phyloP scores from a whole-genome alignment of 208 protist genomes.

The Crithidia bombi region DNA sequence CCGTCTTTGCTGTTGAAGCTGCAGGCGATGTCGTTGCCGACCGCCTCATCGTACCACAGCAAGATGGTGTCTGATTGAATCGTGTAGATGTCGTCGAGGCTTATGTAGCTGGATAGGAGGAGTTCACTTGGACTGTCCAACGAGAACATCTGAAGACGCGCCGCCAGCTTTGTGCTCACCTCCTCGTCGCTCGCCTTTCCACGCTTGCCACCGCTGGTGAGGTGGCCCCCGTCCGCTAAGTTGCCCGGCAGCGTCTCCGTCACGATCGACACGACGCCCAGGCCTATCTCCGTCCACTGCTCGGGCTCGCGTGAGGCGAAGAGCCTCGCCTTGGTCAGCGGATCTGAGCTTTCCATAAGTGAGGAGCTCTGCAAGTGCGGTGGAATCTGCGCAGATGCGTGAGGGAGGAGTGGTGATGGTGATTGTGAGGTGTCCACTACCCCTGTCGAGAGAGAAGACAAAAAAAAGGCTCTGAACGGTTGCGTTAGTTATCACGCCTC shows the following conservation, averaged over 20 bases:
- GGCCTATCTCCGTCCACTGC: constrained; percentile 69
- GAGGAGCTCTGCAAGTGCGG: too few relatives aligned
- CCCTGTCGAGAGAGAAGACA: too few relatives aligned
- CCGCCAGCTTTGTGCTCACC: constrained; percentile 4
- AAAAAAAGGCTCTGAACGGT: too few relatives aligned
- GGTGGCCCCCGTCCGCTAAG: neutral
- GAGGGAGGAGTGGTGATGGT: too few relatives aligned
- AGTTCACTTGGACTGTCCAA: constrained; percentile 62
- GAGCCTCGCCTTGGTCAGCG: constrained; percentile 78
- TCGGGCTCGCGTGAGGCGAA: constrained; percentile 55
- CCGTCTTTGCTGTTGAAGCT: constrained; percentile 76
- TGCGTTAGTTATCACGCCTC: too few relatives aligned
- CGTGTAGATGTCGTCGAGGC: constrained; percentile 64
- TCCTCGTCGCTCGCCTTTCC: constrained; percentile 28
- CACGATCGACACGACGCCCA: constrained; percentile 56
- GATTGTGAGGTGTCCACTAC: too few relatives aligned
- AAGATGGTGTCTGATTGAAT: constrained; percentile 76
- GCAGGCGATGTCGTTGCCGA: constrained; percentile 70
- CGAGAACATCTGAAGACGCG: constrained; percentile 55
- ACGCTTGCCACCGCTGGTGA: constrained; percentile 19
- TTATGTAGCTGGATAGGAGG: constrained; percentile 68
- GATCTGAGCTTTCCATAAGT: constrained; percentile 26
- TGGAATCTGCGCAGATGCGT: too few relatives aligned
- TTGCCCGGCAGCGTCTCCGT: constrained; percentile 20
- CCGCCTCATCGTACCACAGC: constrained; percentile 67